Evolutionary conservation across 805 yeast species (phyloP).

Genomic region (Vanderwaltozyma verrucispora): DNA sequence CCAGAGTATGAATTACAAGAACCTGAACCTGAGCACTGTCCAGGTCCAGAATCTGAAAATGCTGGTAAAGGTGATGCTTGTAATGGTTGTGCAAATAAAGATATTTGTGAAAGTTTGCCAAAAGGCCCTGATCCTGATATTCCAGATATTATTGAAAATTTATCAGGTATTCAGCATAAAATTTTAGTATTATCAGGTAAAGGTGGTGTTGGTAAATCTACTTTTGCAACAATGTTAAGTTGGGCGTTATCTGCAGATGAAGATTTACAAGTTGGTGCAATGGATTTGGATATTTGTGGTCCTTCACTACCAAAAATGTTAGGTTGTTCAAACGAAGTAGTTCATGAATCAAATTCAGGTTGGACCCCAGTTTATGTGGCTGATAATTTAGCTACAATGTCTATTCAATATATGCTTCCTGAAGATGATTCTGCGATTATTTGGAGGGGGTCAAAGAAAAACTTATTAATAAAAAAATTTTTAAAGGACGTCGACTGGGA

Average conservation of each 20-base stretch:
- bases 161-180: conserved; percentile 64
- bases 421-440: conserved; percentile 87
- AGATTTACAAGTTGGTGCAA: conserved; percentile 81
- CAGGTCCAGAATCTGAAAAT: conserved; percentile 89
- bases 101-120: conserved; percentile 76
- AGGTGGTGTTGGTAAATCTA: conserved; percentile 97
- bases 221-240: conserved; percentile 89
- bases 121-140: conserved; percentile 95
- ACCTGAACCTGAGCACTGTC: conserved; percentile 96
- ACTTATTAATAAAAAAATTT: conserved; percentile 85
- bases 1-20: conserved; percentile 34
- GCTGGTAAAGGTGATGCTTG: conserved; percentile 97
- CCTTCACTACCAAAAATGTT: conserved; percentile 94
- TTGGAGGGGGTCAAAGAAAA: conserved; percentile 97
- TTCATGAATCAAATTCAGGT: conserved; percentile 85
- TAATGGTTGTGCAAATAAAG: conserved; percentile 87
- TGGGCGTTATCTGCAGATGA: conserved; percentile 90
- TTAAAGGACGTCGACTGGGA: conserved; percentile 91
- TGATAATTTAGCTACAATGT: conserved; percentile 91
- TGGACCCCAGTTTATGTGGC: conserved; percentile 96
- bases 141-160: conserved; percentile 57
- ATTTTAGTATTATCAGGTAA: conserved; percentile 73
- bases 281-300: conserved; percentile 97
- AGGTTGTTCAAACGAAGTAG: conserved; percentile 77
- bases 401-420: conserved; percentile 91